Evolutionary conservation across 805 yeast genomes (phyloP).

Genomic region (Wickerhamiella bombiphila): DNA sequence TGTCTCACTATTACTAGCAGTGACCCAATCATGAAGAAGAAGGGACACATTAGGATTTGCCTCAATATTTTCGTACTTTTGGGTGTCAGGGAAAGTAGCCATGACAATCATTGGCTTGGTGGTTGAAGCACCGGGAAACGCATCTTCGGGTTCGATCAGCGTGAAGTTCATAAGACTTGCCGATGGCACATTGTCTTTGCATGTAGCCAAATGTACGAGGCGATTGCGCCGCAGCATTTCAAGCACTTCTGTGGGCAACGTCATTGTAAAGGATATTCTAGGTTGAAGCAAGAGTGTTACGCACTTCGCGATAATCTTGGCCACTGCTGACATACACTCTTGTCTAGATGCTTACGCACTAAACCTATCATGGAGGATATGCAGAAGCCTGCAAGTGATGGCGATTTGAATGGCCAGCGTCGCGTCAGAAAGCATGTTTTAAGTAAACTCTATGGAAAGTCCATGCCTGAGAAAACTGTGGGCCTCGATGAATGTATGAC

Average conservation of each 20-base stretch:
- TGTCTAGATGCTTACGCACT: no score
- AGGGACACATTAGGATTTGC: conserved; percentile 67
- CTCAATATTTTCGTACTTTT: conserved; percentile 55
- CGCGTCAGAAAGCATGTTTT: conserved; percentile 12
- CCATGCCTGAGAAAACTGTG: conserved; percentile 18
- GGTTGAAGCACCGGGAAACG: conserved; percentile 20
- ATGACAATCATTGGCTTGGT: conserved; percentile 29
- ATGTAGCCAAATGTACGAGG: conserved; percentile 68
- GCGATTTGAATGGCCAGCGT: conserved; percentile 3
- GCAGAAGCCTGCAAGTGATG: background rate
- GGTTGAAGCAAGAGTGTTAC: no score
- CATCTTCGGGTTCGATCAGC: conserved; percentile 24
- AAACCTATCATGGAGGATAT: background rate
- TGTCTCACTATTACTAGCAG: conserved; percentile 25
- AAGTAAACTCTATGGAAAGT: conserved; percentile 20
- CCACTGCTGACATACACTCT: no score
- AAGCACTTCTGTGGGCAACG: conserved; percentile 9
- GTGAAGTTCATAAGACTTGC: conserved; percentile 87
- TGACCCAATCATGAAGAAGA: conserved; percentile 77
- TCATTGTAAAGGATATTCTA: background rate
- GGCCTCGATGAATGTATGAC: conserved; percentile 27
- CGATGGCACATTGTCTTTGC: conserved; percentile 60
- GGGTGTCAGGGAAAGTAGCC: conserved; percentile 57
- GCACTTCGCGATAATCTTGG: no score
- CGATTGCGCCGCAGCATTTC: conserved; percentile 14